Percentiles rank a stretch among this genome's conserved stretches.
These are phyloP conservation scores for Raphanus sativus DNA, from an alignment of 345 rosid species.

Conservation along the genomic window DNA sequence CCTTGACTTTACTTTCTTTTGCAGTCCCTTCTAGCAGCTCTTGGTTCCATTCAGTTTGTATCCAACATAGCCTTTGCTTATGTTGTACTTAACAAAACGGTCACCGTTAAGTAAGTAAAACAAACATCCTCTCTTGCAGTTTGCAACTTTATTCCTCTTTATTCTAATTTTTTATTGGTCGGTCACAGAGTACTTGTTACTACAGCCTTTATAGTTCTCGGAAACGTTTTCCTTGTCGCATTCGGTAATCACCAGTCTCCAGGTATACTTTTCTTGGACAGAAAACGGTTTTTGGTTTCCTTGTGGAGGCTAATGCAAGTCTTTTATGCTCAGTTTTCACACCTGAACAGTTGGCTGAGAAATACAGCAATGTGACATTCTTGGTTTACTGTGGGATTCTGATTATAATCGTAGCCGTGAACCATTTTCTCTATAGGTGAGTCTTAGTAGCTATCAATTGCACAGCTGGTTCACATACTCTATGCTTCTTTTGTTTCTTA, in stretches of 20 bases:
- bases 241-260: constrained; percentile 99
- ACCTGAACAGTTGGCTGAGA: constrained; percentile 92
- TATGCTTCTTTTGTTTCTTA: constrained; percentile 88
- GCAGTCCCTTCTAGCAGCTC: constrained; percentile 99
- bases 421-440: constrained; percentile 81
- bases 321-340: constrained; percentile 70
- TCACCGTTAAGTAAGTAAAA: constrained; percentile 79
- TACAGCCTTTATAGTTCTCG: constrained; percentile 90
- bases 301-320: not conserved
- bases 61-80: constrained; percentile 97
- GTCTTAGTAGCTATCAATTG: constrained; percentile 58
- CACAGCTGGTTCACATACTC: constrained; percentile 99
- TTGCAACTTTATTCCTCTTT: not conserved
- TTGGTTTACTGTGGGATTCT: constrained; percentile 79
- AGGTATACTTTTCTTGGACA: constrained; percentile 54
- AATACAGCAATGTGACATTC: constrained; percentile 82
- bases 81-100: constrained; percentile 86
- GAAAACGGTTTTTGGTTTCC: no score
- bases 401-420: constrained; percentile 61
- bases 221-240: constrained; percentile 91
- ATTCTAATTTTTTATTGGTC: constrained; percentile 12
- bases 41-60: constrained; percentile 94
- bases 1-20: constrained; percentile 22
- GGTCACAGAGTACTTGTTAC: constrained; percentile 78
- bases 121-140: constrained; percentile 21